Percentiles rank a stretch among this genome's conserved stretches.
Conservation (phyloP, 257 asterid genomes). For the Fraxinus quadrangulata region DNA sequence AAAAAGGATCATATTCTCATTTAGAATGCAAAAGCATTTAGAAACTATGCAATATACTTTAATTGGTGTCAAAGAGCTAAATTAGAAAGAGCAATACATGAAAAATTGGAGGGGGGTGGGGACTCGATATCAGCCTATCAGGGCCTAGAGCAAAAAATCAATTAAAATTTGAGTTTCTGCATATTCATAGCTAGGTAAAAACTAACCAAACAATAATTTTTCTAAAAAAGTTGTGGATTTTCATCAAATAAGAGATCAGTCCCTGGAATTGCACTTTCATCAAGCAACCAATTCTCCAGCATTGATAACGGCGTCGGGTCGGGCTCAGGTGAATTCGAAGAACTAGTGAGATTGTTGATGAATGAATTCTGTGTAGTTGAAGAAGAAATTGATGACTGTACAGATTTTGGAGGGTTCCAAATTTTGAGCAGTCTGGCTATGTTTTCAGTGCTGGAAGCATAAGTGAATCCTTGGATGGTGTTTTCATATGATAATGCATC, state of each 20-base stretch:
- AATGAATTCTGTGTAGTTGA: constrained; percentile 46
- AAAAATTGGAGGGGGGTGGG: no score
- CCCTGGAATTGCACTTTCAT: constrained; percentile 36
- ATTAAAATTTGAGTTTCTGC: background rate
- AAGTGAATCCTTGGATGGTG: constrained; percentile 24
- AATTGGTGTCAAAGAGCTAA: no score
- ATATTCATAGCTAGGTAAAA: no score
- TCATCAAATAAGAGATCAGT: constrained; percentile 41
- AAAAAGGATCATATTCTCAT: background rate
- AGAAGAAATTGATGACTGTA: constrained; percentile 36
- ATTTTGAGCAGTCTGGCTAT: constrained; percentile 68
- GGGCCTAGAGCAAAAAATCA: background rate
- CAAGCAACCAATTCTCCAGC: constrained; percentile 78
- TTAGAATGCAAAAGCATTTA: background rate
- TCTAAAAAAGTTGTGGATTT: constrained; percentile 42
- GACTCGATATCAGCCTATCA: no score
- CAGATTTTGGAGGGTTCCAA: constrained; percentile 48
- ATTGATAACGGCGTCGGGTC: constrained; percentile 44
- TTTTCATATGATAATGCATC: constrained; percentile 61
- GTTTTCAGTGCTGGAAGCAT: constrained; percentile 84
- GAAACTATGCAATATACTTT: background rate
- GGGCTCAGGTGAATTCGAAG: constrained; percentile 49
- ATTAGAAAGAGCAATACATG: background rate
- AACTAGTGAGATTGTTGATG: background rate
- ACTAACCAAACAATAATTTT: background rate